Percentiles rank a stretch among this genome's conserved stretches.
Evolutionary conservation across 2,329 filamentous ascomycete genomes (phyloP).

Genomic region (Chrysosphaeria jannelii): DNA sequence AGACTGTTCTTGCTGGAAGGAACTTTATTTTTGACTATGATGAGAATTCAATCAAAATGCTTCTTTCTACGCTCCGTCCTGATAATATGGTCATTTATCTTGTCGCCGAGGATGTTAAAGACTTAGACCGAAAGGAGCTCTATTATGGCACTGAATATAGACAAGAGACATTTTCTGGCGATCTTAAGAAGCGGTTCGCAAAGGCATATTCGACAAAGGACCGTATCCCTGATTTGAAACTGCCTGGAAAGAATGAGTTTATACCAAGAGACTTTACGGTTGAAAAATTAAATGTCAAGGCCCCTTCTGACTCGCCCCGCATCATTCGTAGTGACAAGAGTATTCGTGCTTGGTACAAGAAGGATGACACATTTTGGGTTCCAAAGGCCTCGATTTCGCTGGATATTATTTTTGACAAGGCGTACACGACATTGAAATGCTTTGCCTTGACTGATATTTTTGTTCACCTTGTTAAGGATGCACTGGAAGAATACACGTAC

Average conservation of each 20-base stretch:
- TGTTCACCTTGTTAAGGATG: conserved; percentile 70
- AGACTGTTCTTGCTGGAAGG: conserved; percentile 63
- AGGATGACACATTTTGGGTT: conserved; percentile 95
- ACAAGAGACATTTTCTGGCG: conserved; percentile 44
- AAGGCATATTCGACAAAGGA: conserved; percentile 28
- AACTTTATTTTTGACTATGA: conserved; percentile 60
- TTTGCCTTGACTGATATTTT: no score
- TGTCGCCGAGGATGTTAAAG: conserved; percentile 53
- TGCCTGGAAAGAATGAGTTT: conserved; percentile 86
- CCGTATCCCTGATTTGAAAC: conserved; percentile 41
- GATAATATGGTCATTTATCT: conserved; percentile 75
- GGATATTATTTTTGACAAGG: no score
- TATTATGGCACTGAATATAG: conserved; percentile 97
- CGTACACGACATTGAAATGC: no score
- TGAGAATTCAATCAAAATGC: conserved; percentile 25
- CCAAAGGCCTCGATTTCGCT: conserved; percentile 74
- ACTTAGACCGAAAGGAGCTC: conserved; percentile 69
- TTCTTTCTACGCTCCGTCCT: conserved; percentile 36
- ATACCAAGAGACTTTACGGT: conserved; percentile 82
- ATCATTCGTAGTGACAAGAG: conserved; percentile 61
- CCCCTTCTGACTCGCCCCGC: conserved; percentile 42
- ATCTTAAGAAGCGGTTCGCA: conserved; percentile 42
- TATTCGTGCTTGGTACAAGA: conserved; percentile 84
- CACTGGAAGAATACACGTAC: conserved; percentile 76
- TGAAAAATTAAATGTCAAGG: conserved; percentile 68